These are phyloP conservation scores for Taphrina deformans DNA, from an alignment of 1,139 yeast species.

Conservation along the genomic window DNA sequence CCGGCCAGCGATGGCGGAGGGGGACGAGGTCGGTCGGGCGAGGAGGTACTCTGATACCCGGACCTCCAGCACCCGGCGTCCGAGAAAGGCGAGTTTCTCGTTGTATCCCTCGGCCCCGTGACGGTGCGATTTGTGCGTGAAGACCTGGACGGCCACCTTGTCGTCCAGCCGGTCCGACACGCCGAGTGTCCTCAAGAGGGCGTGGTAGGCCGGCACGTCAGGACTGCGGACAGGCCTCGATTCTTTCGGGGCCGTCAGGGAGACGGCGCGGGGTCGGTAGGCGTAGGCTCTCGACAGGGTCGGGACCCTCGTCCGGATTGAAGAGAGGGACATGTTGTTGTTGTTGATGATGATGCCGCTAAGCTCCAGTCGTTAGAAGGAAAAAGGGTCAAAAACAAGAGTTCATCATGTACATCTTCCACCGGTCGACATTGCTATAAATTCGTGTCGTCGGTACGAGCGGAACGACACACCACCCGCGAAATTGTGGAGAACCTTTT, in stretches of 20 bases:
- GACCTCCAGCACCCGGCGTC: conserved; percentile 10
- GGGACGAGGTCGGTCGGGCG: background rate
- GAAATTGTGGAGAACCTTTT: background rate
- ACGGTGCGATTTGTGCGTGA: conserved; percentile 34
- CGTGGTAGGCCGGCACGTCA: background rate
- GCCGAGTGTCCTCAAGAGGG: background rate
- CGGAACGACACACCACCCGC: background rate
- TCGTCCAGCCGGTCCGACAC: background rate
- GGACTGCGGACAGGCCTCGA: background rate
- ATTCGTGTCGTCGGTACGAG: background rate
- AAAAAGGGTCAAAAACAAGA: too few relatives aligned
- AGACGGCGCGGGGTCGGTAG: background rate
- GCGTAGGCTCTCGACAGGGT: background rate
- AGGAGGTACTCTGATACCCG: conserved; percentile 1
- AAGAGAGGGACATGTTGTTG: background rate
- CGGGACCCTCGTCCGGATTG: background rate
- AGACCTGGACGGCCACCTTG: conserved; percentile 16
- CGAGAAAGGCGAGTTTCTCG: conserved; percentile 33
- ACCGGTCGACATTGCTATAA: too few relatives aligned
- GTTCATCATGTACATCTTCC: too few relatives aligned
- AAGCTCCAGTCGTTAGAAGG: too few relatives aligned
- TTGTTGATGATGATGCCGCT: too few relatives aligned
- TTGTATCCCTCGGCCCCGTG: conserved; percentile 33
- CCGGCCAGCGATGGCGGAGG: conserved; percentile 9
- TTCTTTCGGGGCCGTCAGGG: background rate